These are phyloP conservation scores for Geranium incanum DNA, from an alignment of 441 rosid species.

Conservation along the genomic window DNA sequence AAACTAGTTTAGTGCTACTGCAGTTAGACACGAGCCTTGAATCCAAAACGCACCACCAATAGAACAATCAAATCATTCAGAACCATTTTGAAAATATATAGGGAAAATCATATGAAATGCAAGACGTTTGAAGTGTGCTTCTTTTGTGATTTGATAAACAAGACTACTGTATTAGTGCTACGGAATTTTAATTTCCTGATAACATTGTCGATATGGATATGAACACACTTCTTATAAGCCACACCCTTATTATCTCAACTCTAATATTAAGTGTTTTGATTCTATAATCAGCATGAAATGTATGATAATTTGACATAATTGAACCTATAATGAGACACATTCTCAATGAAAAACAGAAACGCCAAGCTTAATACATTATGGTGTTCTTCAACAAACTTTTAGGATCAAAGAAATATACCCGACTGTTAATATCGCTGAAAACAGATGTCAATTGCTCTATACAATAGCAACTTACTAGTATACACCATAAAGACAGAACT, in stretches of 20 bases:
- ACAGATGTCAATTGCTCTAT: background rate
- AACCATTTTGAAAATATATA: background rate
- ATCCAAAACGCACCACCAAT: background rate
- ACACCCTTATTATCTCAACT: no score
- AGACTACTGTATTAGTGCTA: no score
- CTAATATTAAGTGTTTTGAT: background rate
- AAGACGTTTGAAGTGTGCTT: no score
- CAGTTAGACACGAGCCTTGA: background rate
- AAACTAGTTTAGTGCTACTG: conserved; percentile 5
- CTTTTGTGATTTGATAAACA: no score
- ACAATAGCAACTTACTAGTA: background rate
- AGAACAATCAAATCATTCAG: background rate
- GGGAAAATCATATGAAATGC: background rate
- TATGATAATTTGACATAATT: background rate
- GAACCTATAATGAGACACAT: background rate
- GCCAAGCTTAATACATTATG: background rate
- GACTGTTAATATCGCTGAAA: background rate
- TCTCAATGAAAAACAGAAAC: background rate
- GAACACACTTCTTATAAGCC: no score
- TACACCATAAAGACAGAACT: no score
- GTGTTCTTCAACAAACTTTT: background rate
- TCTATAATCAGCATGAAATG: background rate
- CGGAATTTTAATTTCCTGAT: no score
- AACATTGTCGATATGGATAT: no score
- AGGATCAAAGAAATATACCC: background rate